A percentile compares a stretch with the other conserved stretches of the same genome.
Conservation (phyloP, 306 rosid species). For the Dalbergia cultrata region DNA sequence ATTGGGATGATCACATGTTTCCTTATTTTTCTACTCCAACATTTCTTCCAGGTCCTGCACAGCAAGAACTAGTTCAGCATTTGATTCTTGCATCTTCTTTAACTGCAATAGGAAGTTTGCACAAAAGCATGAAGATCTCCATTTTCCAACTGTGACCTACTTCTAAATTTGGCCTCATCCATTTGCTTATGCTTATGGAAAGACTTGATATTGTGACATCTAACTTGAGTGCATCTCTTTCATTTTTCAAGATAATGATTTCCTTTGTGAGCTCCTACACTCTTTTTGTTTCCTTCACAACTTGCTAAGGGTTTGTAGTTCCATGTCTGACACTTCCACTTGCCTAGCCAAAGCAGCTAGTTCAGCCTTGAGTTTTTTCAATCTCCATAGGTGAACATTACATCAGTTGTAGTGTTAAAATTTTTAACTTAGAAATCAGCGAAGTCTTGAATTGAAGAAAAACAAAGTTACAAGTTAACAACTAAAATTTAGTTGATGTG, state of each 20-base stretch:
- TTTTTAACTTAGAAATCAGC: no score
- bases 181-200: constrained; percentile 62
- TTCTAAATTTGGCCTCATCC: constrained; percentile 65
- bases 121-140: constrained; percentile 67
- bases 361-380: constrained; percentile 82
- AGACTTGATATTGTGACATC: constrained; percentile 79
- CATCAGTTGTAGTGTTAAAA: no score
- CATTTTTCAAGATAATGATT: constrained; percentile 76
- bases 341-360: constrained; percentile 77
- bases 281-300: constrained; percentile 86
- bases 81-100: constrained; percentile 94
- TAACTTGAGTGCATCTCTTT: constrained; percentile 67
- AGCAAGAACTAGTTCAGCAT: constrained; percentile 82
- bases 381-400: constrained; percentile 55
- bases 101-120: constrained; percentile 76
- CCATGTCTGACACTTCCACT: constrained; percentile 84
- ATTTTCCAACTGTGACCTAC: constrained; percentile 66
- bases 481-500: no score
- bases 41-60: constrained; percentile 84
- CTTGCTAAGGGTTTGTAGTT: constrained; percentile 92
- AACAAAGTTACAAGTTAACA: no score
- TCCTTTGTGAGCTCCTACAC: constrained; percentile 83
- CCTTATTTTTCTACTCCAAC: constrained; percentile 74
- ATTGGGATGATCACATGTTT: constrained; percentile 47
- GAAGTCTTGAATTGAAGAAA: no score